Evolutionary conservation across 768 basidiomycete species (phyloP).

Genomic region (Postia placenta): DNA sequence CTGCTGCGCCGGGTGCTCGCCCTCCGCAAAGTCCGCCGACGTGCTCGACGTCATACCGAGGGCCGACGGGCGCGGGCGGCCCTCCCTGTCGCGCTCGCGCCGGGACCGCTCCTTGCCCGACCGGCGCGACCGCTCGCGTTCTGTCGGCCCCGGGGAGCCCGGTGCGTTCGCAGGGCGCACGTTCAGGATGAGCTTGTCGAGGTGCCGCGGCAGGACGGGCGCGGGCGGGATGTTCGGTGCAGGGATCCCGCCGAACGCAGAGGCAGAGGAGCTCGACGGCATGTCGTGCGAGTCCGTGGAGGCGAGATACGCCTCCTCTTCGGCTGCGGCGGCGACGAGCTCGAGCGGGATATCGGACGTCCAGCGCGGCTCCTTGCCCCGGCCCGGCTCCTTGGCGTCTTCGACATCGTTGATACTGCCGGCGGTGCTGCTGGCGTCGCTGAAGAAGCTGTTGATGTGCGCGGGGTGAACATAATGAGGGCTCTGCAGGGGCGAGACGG

Average conservation of each 20-base stretch:
- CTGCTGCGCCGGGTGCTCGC: slow-evolving; percentile 6
- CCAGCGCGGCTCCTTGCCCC: slow-evolving; percentile 47
- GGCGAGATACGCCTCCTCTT: slow-evolving; percentile 75
- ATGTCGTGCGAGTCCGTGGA: slow-evolving; percentile 17
- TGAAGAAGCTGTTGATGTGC: slow-evolving; percentile 39
- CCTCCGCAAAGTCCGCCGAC: slow-evolving; percentile 6
- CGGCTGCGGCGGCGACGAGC: slow-evolving; percentile 70
- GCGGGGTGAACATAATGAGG: slow-evolving; percentile 14
- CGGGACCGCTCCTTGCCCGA: slow-evolving; percentile 5
- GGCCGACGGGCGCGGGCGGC: slow-evolving; percentile 14
- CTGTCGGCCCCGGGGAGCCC: slow-evolving; percentile 17
- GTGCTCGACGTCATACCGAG: slow-evolving; percentile 20
- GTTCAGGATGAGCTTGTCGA: slow-evolving; percentile 94
- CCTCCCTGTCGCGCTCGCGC: slow-evolving; percentile 16
- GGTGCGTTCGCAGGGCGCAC: slow-evolving; percentile 28
- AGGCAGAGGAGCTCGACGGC: slow-evolving; percentile 16
- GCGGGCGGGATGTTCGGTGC: slow-evolving; percentile 84
- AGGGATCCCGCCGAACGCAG: slow-evolving; percentile 39
- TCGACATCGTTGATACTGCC: slow-evolving; percentile 9
- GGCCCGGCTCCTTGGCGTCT: slow-evolving; percentile 1
- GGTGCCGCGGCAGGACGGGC: slow-evolving; percentile 79
- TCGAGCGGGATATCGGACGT: slow-evolving; percentile 73
- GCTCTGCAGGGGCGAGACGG: slow-evolving; percentile 10
- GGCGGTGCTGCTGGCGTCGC: slow-evolving; percentile 21
- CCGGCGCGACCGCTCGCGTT: slow-evolving; percentile 12